Conservation (phyloP, 2,329 filamentous ascomycete species). For the Leptosphaerulina australis region DNA sequence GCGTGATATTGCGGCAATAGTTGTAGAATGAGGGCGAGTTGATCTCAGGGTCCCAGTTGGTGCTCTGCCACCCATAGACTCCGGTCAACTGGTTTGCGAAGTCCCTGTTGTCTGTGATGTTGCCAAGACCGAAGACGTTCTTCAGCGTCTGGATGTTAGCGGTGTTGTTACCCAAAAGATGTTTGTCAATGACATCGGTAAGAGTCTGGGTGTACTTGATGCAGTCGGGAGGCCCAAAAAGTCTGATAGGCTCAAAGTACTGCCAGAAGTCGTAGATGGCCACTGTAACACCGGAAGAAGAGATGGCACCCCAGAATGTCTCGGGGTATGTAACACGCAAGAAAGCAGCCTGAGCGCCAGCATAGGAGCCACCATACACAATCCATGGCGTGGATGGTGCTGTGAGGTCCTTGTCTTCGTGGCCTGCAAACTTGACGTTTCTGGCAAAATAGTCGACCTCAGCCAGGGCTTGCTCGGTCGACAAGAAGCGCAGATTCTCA, state of each 20-base stretch:
- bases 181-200: slow-evolving; percentile 64
- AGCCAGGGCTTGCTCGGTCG: slow-evolving; percentile 81
- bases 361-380: slow-evolving; percentile 83
- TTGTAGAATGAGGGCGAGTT: slow-evolving; percentile 55
- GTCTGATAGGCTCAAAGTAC: slow-evolving; percentile 65
- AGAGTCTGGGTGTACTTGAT: slow-evolving; percentile 67
- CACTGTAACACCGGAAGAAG: slow-evolving; percentile 77
- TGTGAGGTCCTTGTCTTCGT: slow-evolving; percentile 67
- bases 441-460: slow-evolving; percentile 82
- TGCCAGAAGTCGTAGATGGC: slow-evolving; percentile 79
- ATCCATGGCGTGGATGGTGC: slow-evolving; percentile 72
- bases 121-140: slow-evolving; percentile 57
- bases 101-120: slow-evolving; percentile 58
- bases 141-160: slow-evolving; percentile 57
- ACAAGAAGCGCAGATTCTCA: slow-evolving; percentile 77
- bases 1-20: slow-evolving; percentile 63
- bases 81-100: slow-evolving; percentile 58
- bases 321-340: slow-evolving; percentile 78
- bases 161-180: slow-evolving; percentile 58
- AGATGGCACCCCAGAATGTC: slow-evolving; percentile 77
- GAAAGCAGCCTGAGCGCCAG: slow-evolving; percentile 79
- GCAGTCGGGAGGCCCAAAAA: slow-evolving; percentile 66
- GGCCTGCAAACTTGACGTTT: slow-evolving; percentile 71
- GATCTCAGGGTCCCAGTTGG: slow-evolving; percentile 63
- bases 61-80: slow-evolving; percentile 60